phyloP scores from a whole-genome alignment of 805 yeast genomes.

The Teunomyces gatunensis region DNA sequence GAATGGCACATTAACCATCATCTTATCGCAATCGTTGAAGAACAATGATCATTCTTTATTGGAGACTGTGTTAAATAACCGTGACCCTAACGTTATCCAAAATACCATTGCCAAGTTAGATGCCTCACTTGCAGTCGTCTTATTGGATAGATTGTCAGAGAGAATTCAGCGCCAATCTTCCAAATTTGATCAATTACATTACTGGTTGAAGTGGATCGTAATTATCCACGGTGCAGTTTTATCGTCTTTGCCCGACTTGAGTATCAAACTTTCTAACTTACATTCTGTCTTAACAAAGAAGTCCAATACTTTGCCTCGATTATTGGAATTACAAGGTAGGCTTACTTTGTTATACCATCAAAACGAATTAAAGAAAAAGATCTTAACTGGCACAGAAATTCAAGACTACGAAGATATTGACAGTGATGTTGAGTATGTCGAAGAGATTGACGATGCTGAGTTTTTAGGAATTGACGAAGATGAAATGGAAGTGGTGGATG shows the following conservation, averaged over 20 bases:
- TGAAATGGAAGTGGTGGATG: slow-evolving; percentile 16
- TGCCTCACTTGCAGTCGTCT: slow-evolving; percentile 46
- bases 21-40: slow-evolving; percentile 84
- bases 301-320: slow-evolving; percentile 47
- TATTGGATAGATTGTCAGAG: slow-evolving; percentile 53
- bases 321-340: slow-evolving; percentile 51
- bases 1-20: slow-evolving; percentile 63
- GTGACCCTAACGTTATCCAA: slow-evolving; percentile 49
- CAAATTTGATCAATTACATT: slow-evolving; percentile 48
- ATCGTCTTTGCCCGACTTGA: slow-evolving; percentile 44
- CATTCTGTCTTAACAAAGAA: slow-evolving; percentile 48
- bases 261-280: slow-evolving; percentile 41
- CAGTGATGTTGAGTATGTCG: slow-evolving; percentile 66
- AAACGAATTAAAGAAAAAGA: slow-evolving; percentile 39
- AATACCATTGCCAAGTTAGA: slow-evolving; percentile 50
- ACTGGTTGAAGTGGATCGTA: slow-evolving; percentile 57
- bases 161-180: slow-evolving; percentile 49
- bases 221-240: slow-evolving; percentile 54
- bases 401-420: slow-evolving; percentile 36
- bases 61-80: slow-evolving; percentile 71
- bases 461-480: slow-evolving; percentile 17
- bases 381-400: slow-evolving; percentile 23
- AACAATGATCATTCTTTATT: slow-evolving; percentile 83
- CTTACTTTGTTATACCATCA: slow-evolving; percentile 47
- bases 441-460: slow-evolving; percentile 58